These are phyloP conservation scores for Aspergillus persii DNA, from an alignment of 2,329 filamentous ascomycete genomes.

Conservation along the genomic window DNA sequence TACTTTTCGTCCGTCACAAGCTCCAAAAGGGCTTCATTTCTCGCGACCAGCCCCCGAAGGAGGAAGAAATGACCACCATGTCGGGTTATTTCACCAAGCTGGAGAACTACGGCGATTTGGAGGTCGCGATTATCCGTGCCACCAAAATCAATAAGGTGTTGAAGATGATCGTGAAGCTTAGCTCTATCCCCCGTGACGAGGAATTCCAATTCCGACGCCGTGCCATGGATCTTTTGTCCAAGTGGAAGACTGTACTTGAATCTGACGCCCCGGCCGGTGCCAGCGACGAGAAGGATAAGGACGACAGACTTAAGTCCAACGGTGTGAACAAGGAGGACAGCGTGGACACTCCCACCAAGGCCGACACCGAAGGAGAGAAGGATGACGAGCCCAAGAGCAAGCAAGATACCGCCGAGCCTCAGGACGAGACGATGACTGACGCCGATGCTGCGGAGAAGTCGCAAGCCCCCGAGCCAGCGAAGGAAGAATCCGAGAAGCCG, in stretches of 20 bases:
- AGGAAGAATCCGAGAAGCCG: constrained; percentile 25
- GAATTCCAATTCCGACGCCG: constrained; percentile 87
- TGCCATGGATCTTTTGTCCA: constrained; percentile 73
- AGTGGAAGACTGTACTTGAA: constrained; percentile 83
- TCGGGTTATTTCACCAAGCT: constrained; percentile 61
- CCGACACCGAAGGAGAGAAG: constrained; percentile 34
- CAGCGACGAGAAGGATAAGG: constrained; percentile 35
- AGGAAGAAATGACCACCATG: constrained; percentile 57
- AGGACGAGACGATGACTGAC: constrained; percentile 38
- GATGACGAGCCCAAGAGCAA: constrained; percentile 33
- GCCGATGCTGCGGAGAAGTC: constrained; percentile 40
- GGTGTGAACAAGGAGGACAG: constrained; percentile 40
- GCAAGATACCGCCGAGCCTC: constrained; percentile 33
- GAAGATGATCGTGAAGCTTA: constrained; percentile 87
- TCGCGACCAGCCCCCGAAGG: constrained; percentile 79
- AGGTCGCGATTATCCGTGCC: constrained; percentile 79
- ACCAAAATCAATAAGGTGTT: constrained; percentile 99
- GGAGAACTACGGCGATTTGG: constrained; percentile 75
- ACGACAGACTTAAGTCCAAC: constrained; percentile 47
- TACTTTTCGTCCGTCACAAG: constrained; percentile 91
- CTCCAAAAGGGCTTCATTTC: constrained; percentile 92
- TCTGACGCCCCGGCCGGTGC: constrained; percentile 50
- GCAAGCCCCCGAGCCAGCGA: constrained; percentile 16
- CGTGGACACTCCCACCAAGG: constrained; percentile 29
- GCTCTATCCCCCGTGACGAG: constrained; percentile 80